Conservation (phyloP, 1,284 basidiomycete species). For the Pyrrhoderma lamaoense region DNA sequence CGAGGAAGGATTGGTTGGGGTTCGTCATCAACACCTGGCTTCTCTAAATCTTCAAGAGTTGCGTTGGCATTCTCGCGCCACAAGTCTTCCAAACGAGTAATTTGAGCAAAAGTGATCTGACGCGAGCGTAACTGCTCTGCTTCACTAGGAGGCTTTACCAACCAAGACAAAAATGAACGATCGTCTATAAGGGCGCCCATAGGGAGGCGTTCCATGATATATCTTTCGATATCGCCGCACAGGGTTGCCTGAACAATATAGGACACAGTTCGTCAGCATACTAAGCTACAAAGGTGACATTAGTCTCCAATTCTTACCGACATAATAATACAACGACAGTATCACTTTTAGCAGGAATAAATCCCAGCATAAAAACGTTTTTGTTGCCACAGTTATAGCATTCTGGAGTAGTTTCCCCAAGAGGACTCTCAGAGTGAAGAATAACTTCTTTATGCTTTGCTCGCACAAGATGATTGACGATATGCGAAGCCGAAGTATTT, state of each 20-base stretch:
- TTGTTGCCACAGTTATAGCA: slow-evolving; percentile 99
- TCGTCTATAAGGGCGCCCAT: slow-evolving; percentile 99
- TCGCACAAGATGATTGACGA: slow-evolving; percentile 97
- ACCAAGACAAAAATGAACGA: slow-evolving; percentile 95
- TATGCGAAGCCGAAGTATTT: slow-evolving; percentile 96
- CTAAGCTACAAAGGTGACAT: slow-evolving; percentile 1
- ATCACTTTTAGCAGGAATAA: slow-evolving; percentile 98
- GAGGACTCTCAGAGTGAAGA: slow-evolving; percentile 88
- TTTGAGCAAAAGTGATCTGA: slow-evolving; percentile 94
- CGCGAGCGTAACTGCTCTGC: slow-evolving; percentile 91
- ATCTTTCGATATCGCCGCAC: slow-evolving; percentile 94
- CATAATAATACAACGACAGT: slow-evolving; percentile 98
- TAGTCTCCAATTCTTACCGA: slow-evolving; percentile 48
- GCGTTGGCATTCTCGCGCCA: slow-evolving; percentile 97
- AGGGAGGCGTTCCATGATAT: slow-evolving; percentile 97
- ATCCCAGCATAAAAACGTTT: slow-evolving; percentile 98
- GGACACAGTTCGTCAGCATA: no score
- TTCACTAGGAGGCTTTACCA: slow-evolving; percentile 95
- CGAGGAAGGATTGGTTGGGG: slow-evolving; percentile 84
- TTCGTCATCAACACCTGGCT: slow-evolving; percentile 94
- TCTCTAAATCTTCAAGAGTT: slow-evolving; percentile 93
- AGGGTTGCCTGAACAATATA: slow-evolving; percentile 90
- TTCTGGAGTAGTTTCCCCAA: slow-evolving; percentile 97
- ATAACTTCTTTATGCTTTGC: slow-evolving; percentile 99
- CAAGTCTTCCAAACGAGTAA: slow-evolving; percentile 94